Evolutionary conservation across 495 filamentous ascomycete genomes (phyloP).

Genomic region (Tuber indicum): DNA sequence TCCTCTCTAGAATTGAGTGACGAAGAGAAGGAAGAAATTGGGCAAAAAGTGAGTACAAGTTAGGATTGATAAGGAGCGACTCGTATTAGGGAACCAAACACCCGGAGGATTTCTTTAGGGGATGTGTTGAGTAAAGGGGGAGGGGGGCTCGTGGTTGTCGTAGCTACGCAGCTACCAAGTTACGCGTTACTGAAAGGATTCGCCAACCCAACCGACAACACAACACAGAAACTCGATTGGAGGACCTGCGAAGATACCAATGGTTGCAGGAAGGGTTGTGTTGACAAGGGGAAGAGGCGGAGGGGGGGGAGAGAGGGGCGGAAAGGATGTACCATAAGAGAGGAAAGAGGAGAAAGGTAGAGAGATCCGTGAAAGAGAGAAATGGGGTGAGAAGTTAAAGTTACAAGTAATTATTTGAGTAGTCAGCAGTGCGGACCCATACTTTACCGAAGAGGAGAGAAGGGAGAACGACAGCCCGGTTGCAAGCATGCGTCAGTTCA

Average conservation of each 20-base stretch:
- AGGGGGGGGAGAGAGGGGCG: constrained; percentile 5
- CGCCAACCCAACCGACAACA: constrained; percentile 34
- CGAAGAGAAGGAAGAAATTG: constrained; percentile 14
- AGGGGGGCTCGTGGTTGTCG: constrained; percentile 5
- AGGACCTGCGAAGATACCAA: constrained; percentile 13
- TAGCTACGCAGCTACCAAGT: constrained; percentile 3
- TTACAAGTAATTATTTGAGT: constrained; percentile 3
- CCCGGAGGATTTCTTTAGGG: not conserved
- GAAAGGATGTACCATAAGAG: constrained; percentile 7
- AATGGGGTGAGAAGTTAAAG: constrained; percentile 12
- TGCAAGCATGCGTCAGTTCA: not conserved
- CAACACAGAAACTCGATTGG: constrained; percentile 9
- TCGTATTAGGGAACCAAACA: not conserved
- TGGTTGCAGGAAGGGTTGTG: constrained; percentile 14
- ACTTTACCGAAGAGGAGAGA: constrained; percentile 5
- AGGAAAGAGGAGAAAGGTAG: constrained; percentile 7
- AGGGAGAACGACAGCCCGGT: constrained; percentile 24
- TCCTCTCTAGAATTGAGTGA: constrained; percentile 27
- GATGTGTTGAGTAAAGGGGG: constrained; percentile 10
- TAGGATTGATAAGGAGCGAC: not conserved
- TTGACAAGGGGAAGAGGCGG: constrained; percentile 14
- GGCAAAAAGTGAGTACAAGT: not conserved
- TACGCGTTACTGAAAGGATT: constrained; percentile 29
- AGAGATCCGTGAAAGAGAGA: constrained; percentile 14
- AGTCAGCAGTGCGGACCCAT: not conserved